phyloP scores from a whole-genome alignment of 1,139 yeast genomes.

The Suhomyces choctaworum region DNA sequence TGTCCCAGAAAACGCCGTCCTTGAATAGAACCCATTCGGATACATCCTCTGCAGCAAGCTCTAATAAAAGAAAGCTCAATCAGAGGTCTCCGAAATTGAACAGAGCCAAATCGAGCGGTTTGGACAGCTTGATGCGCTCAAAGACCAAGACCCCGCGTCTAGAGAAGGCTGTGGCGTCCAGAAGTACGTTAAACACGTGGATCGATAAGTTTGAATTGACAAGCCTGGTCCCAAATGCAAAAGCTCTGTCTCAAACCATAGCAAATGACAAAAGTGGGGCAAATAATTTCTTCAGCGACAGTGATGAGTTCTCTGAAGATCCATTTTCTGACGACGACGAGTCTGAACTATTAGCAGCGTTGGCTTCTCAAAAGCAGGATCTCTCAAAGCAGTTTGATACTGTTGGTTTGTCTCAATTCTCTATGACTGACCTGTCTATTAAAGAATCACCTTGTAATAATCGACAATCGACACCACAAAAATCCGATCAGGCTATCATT shows the following conservation, averaged over 20 bases:
- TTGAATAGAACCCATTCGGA: conserved; percentile 32
- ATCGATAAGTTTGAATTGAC: conserved; percentile 32
- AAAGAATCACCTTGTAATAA: neutral
- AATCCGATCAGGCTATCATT: neutral
- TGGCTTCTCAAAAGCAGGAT: conserved; percentile 6
- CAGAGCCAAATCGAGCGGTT: conserved; percentile 35
- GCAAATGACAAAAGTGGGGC: neutral
- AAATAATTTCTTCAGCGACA: too few species aligned
- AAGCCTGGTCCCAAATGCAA: conserved; percentile 4
- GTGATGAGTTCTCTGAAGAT: conserved; percentile 21
- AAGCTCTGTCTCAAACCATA: too few species aligned
- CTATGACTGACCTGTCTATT: conserved; percentile 1
- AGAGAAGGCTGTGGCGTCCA: conserved; percentile 7
- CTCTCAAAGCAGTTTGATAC: neutral
- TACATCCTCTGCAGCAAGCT: conserved; percentile 19
- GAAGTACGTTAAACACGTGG: conserved; percentile 30
- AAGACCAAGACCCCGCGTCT: conserved; percentile 6
- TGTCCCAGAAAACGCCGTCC: conserved; percentile 25
- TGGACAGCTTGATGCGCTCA: conserved; percentile 16
- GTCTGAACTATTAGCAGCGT: conserved; percentile 20
- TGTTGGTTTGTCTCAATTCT: neutral
- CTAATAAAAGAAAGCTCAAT: conserved; percentile 7
- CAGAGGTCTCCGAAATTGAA: conserved; percentile 24
- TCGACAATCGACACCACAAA: conserved; percentile 4
- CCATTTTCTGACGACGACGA: conserved; percentile 43